Base-by-base conservation (phyloP, 768 basidiomycete genomes). In the Coprinellus micaceus region DNA sequence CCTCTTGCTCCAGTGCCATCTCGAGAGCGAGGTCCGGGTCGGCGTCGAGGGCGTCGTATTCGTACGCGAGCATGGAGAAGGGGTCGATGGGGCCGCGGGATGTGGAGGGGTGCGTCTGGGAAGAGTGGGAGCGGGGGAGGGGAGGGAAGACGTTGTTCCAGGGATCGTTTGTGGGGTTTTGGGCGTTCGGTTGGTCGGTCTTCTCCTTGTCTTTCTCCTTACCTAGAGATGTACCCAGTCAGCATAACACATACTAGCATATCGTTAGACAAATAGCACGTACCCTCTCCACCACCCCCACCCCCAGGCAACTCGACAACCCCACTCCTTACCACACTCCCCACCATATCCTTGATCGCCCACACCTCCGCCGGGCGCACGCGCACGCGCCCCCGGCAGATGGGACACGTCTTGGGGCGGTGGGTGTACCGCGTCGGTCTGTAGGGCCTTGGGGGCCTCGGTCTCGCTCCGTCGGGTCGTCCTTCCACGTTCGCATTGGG, bases 311-410 rank as follows among this genome's bases (percentile, higher is more conserved):
- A 52, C 6, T 72, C 74, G 21, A 76, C 71, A 10, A 89, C 76
- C 4, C 77, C 78, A 60, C 84, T 88, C 45, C 79, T 78, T 30
- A 77, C 72, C 4, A 86, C 61, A 7, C 72, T 67, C 2, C 69
- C 70, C 3, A 85, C 85, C 68, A 91, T 80, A 44, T 78, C 74
- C 68, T 91, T 91, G 57, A 91, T 75, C 44, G 80, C 71, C 76
- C 86, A 91, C 47, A 91, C 79, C 51, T 87, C 88, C 26, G 85
- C 81, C 1, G 89, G 89, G 13, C 86, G 77, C 30, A 80, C 77
- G 10, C 68, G 69, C 21, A 91, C 77, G 11, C 67, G 65, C 3
- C 83, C 73, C n/a, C 89, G 84, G 62, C 89, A 91, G 39, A 85
- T 78, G 2, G 89, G 89, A 61, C 89, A 91, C 11, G 83, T 85